Conservation (phyloP, 805 yeast species). For the Kregervanrija delftensis region DNA sequence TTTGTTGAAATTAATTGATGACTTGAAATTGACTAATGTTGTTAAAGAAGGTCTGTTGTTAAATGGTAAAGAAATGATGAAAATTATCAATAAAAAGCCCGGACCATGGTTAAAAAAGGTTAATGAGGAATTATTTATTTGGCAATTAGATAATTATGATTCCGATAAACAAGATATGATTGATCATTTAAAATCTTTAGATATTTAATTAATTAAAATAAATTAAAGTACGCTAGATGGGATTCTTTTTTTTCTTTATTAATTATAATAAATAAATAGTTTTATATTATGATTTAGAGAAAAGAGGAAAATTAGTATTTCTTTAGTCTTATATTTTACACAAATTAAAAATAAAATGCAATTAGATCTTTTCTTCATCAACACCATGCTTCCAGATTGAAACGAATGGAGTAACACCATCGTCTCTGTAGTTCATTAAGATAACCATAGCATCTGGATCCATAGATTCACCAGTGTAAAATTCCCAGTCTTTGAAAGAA, state of each 20-base stretch:
- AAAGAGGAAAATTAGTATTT: slow-evolving; percentile 1
- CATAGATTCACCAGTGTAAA: slow-evolving; percentile 99
- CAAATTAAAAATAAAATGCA: not conserved
- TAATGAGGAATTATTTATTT: slow-evolving; percentile 48
- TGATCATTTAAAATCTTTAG: slow-evolving; percentile 26
- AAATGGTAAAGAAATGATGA: slow-evolving; percentile 66
- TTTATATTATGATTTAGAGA: not conserved
- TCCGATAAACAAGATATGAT: slow-evolving; percentile 49
- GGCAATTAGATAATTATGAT: slow-evolving; percentile 76
- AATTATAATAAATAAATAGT: no score
- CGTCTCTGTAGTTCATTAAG: slow-evolving; percentile 99
- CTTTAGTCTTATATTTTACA: not conserved
- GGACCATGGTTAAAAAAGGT: slow-evolving; percentile 81
- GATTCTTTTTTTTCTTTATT: no score
- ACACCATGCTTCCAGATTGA: slow-evolving; percentile 99
- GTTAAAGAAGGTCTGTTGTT: slow-evolving; percentile 55
- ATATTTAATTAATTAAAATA: not conserved
- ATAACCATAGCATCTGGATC: slow-evolving; percentile 99
- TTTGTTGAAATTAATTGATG: slow-evolving; percentile 28
- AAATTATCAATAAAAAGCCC: slow-evolving; percentile 49
- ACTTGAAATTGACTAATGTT: slow-evolving; percentile 33
- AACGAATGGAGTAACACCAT: slow-evolving; percentile 96
- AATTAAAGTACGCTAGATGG: no score
- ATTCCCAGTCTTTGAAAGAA: slow-evolving; percentile 98
- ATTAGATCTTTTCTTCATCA: slow-evolving; percentile 81